These are phyloP conservation scores for Sugiyamaella floridensis DNA, from an alignment of 805 yeast genomes.

Conservation along the genomic window DNA sequence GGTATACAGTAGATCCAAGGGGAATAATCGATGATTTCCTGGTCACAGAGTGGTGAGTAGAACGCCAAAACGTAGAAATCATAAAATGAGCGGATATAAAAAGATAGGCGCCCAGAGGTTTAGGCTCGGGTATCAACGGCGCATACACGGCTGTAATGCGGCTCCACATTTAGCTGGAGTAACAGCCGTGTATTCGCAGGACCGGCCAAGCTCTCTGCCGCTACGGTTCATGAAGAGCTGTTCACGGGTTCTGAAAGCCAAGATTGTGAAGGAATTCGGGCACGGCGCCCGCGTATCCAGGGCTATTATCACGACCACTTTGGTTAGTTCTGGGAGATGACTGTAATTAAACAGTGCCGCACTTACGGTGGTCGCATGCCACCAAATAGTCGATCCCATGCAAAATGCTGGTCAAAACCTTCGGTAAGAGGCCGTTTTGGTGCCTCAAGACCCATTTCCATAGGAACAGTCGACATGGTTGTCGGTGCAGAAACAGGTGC, in stretches of 20 bases:
- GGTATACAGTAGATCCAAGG: no score
- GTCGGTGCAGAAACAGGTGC: not conserved
- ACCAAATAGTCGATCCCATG: not conserved
- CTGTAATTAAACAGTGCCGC: not conserved
- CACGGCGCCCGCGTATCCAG: not conserved
- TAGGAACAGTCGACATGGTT: not conserved
- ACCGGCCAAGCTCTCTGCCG: no score
- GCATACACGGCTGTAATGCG: no score
- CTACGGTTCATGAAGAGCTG: not conserved
- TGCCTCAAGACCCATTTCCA: not conserved
- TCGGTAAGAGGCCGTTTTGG: not conserved
- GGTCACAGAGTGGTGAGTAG: no score
- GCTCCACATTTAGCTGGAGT: no score
- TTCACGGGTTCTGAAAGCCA: constrained; percentile 1
- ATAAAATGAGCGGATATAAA: no score
- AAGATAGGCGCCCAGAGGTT: no score
- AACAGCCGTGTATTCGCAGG: no score
- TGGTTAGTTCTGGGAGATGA: not conserved
- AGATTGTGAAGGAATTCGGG: constrained; percentile 7
- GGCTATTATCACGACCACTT: not conserved
- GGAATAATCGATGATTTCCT: no score
- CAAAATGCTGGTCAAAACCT: not conserved
- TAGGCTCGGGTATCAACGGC: no score
- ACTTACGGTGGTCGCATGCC: not conserved
- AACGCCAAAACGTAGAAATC: no score